Percentiles rank a stretch among this genome's conserved stretches.
Evolutionary conservation across 805 yeast species (phyloP).

Genomic region (Osmozyma mogii): DNA sequence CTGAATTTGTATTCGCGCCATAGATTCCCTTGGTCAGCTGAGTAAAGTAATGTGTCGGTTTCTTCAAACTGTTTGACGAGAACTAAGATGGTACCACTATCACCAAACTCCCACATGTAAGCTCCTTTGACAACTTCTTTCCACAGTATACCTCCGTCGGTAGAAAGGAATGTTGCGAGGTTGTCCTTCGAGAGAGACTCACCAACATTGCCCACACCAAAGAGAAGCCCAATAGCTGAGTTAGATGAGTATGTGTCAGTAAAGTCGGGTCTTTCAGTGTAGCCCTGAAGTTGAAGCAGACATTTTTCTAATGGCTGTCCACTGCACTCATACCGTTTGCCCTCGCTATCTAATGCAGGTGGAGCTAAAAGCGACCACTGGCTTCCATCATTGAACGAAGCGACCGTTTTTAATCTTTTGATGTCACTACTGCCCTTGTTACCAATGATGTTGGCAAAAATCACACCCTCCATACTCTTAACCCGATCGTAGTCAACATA

Average conservation of each 20-base stretch:
- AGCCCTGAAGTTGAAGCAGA: constrained; percentile 81
- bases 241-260: constrained; percentile 84
- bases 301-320: constrained; percentile 50
- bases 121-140: constrained; percentile 65
- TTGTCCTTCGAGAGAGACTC: constrained; percentile 42
- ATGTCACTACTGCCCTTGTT: constrained; percentile 38
- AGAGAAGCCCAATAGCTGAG: constrained; percentile 80
- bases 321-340: constrained; percentile 47
- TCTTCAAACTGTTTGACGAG: constrained; percentile 52
- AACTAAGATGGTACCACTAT: constrained; percentile 81
- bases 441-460: constrained; percentile 61
- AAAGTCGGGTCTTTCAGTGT: constrained; percentile 75
- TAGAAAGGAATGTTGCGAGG: constrained; percentile 65
- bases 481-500: constrained; percentile 85
- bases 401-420: constrained; percentile 61
- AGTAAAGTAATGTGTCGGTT: constrained; percentile 55
- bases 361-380: constrained; percentile 71
- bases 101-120: constrained; percentile 94
- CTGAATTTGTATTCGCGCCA: constrained; percentile 67
- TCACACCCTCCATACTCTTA: constrained; percentile 78
- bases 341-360: constrained; percentile 57
- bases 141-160: constrained; percentile 94
- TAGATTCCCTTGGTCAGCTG: constrained; percentile 70
- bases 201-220: constrained; percentile 95
- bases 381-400: constrained; percentile 88